Conservation (phyloP, 495 filamentous ascomycete genomes). For the Hypoxylon lienhwacheense region DNA sequence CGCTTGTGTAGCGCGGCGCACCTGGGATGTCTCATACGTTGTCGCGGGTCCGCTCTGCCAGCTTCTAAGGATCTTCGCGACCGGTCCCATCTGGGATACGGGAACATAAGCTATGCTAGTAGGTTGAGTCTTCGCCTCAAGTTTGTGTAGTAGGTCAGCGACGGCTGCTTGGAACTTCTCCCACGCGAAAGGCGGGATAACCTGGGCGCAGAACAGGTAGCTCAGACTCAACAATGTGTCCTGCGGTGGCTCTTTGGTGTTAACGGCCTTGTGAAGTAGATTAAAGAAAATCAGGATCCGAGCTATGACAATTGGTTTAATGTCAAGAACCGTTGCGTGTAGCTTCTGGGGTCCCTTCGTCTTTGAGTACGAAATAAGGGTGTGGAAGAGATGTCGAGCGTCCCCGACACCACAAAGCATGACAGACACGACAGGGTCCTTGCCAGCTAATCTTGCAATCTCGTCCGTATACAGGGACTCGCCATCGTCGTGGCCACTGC, state of each 20-base stretch:
- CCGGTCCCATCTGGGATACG: conserved; percentile 3
- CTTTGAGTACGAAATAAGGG: conserved; percentile 19
- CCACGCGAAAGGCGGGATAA: conserved; percentile 37
- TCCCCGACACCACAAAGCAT: conserved; percentile 43
- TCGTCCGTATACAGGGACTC: conserved; percentile 30
- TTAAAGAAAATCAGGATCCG: conserved; percentile 36
- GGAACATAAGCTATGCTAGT: conserved; percentile 21
- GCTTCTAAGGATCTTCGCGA: conserved; percentile 15
- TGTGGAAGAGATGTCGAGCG: conserved; percentile 41
- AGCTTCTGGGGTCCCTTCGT: conserved; percentile 26
- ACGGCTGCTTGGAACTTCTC: conserved; percentile 33
- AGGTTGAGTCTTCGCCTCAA: conserved; percentile 17
- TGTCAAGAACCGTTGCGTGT: conserved; percentile 40
- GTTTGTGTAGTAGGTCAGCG: conserved; percentile 7
- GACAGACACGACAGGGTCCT: conserved; percentile 31
- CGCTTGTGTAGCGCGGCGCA: conserved; percentile 8
- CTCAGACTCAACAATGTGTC: conserved; percentile 22
- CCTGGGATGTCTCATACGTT: conserved; percentile 14
- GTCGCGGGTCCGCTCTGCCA: conserved; percentile 22
- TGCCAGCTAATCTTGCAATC: conserved; percentile 10
- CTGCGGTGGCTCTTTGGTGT: conserved; percentile 3
- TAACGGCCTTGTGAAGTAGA: conserved; percentile 18
- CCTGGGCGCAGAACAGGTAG: conserved; percentile 34
- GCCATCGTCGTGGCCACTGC: conserved; percentile 35
- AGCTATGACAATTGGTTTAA: conserved; percentile 38